Base-by-base conservation (phyloP, 2,329 filamentous ascomycete species). In the Emmonsiellopsis sp. region DNA sequence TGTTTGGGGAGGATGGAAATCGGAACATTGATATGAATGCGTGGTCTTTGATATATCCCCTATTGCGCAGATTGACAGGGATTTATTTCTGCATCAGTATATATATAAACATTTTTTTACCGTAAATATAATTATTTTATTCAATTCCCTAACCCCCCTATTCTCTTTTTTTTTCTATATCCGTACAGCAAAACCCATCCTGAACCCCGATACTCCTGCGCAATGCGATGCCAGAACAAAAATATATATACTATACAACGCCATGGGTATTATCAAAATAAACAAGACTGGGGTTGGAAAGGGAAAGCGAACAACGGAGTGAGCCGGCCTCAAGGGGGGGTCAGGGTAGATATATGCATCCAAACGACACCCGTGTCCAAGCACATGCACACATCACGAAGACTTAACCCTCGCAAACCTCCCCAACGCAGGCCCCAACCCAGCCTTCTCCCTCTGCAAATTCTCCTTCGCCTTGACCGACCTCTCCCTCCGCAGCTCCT, bases 371-470 rank as follows among this genome's bases (percentile, higher is more conserved):
- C n/a, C n/a, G n/a, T n/a, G n/a, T n/a, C n/a, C 9, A 37, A 5
- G 2, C 9, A n/a, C 9, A 38, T 10, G 35, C 13, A 38, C 7
- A 38, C 20, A 26, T 26, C 20, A 26, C 20, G 20, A 44, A 26
- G 34, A 20, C 43, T 53, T 42, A 13, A 53, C 56, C 32, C 50
- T 83, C 13, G 84, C 89, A 74, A 98, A 98, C 61, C 93, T 80
- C 55, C 83, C 85, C 67, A 98, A 72, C 47, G 90, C 89, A 57
- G 92, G 91, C 0, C 93, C 93, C 59, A 96, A 76, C 60, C 92
- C 86, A 68, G 86, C 80, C 60, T 79, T 78, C 69, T 88, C 82
- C 65, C 81, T 79, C 63, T 82, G 79, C 61, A 85, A 73, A 64
- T 79, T 84, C 64, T 84, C 81, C 67, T 84, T 80, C 62, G 85